Conservation (phyloP, 192 early-diverging fungal species). For the Podila clonocystis region DNA sequence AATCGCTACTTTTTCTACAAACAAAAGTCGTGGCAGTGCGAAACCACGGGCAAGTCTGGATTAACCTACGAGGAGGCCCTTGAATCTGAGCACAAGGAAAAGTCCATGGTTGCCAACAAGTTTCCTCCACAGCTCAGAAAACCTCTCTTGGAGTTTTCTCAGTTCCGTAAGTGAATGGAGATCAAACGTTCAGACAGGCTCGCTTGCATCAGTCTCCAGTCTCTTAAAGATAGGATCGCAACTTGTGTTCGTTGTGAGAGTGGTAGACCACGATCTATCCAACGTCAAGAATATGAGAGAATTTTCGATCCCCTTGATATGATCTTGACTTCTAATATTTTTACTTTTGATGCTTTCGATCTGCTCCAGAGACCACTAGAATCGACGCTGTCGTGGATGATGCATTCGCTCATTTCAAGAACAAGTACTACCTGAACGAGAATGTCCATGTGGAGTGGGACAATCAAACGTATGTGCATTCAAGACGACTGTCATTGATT, state of each 20-base stretch:
- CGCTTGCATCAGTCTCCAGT: not conserved
- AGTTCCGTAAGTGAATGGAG: slow-evolving; percentile 71
- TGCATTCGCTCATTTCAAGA: slow-evolving; percentile 65
- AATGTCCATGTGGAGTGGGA: slow-evolving; percentile 61
- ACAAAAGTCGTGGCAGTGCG: slow-evolving; percentile 82
- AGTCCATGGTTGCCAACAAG: slow-evolving; percentile 66
- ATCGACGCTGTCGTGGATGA: slow-evolving; percentile 71
- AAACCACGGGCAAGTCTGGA: slow-evolving; percentile 73
- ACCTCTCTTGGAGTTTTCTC: slow-evolving; percentile 69
- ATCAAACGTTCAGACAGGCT: not conserved
- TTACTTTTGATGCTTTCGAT: not conserved
- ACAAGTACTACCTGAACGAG: slow-evolving; percentile 65
- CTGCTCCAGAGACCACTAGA: slow-evolving; percentile 57
- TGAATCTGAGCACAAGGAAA: slow-evolving; percentile 74
- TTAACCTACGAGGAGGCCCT: slow-evolving; percentile 87
- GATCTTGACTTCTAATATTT: not conserved
- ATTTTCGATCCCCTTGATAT: not conserved
- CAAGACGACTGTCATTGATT: not conserved
- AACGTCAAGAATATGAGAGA: not conserved
- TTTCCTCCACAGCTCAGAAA: slow-evolving; percentile 75
- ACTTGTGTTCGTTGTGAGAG: not conserved
- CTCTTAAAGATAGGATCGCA: not conserved
- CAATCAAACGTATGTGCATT: slow-evolving; percentile 6
- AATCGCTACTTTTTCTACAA: slow-evolving; percentile 73
- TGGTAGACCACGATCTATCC: not conserved